A percentile compares a stretch with the other conserved stretches of the same genome.
phyloP scores from a whole-genome alignment of 768 basidiomycete species.

The Macrolepiota fuliginosa region DNA sequence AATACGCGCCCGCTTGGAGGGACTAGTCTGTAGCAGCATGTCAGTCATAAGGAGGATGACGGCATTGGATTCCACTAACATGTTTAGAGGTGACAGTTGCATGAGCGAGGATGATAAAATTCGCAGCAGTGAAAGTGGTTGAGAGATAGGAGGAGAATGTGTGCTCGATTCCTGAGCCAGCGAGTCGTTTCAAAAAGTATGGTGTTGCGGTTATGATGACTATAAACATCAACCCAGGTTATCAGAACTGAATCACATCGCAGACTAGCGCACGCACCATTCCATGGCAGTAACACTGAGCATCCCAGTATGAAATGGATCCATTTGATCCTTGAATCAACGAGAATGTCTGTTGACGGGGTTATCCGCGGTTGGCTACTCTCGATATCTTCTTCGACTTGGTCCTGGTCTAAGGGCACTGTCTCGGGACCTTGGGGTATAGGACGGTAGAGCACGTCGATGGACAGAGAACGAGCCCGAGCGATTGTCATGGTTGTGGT shows the following conservation, averaged over 20 bases:
- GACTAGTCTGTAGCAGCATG: slow-evolving; percentile 44
- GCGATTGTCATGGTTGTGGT: neutral
- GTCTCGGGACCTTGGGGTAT: slow-evolving; percentile 16
- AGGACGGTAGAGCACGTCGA: slow-evolving; percentile 22
- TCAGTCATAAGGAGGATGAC: neutral
- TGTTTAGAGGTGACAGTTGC: slow-evolving; percentile 68
- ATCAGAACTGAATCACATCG: neutral
- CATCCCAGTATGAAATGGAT: slow-evolving; percentile 75
- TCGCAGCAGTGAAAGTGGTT: slow-evolving; percentile 58
- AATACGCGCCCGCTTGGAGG: slow-evolving; percentile 53
- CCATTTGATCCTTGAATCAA: slow-evolving; percentile 52
- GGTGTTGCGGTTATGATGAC: slow-evolving; percentile 86
- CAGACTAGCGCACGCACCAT: slow-evolving; percentile 51
- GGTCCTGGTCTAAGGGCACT: slow-evolving; percentile 10
- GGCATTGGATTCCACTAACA: slow-evolving; percentile 37
- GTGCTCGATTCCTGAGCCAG: slow-evolving; percentile 50
- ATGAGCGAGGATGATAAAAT: slow-evolving; percentile 70
- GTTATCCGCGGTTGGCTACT: slow-evolving; percentile 7
- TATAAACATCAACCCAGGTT: slow-evolving; percentile 25
- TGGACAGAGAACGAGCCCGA: slow-evolving; percentile 2
- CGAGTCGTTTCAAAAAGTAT: slow-evolving; percentile 72
- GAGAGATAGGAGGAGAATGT: slow-evolving; percentile 70
- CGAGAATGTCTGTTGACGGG: slow-evolving; percentile 25
- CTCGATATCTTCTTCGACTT: slow-evolving; percentile 12
- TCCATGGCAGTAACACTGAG: slow-evolving; percentile 85